A percentile compares a stretch with the other conserved stretches of the same genome.
Conservation (phyloP, 2,329 filamentous ascomycete genomes). For the Alternaria sp. region DNA sequence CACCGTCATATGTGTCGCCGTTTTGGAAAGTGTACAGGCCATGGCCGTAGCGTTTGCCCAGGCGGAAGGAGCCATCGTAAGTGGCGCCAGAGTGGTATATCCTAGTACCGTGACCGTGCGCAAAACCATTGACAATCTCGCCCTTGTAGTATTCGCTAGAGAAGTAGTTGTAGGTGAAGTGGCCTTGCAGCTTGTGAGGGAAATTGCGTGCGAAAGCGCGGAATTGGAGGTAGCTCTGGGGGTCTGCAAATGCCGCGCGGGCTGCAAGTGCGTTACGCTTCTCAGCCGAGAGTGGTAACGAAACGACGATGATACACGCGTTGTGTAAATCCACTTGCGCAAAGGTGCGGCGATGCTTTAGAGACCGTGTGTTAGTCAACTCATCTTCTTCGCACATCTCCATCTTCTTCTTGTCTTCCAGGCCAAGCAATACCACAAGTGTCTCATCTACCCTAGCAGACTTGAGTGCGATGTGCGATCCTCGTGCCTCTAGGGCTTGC, state of each 20-base stretch:
- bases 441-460: conserved; percentile 47
- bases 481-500: conserved; percentile 44
- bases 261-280: conserved; percentile 41
- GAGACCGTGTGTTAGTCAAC: conserved; percentile 32
- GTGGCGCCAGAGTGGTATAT: conserved; percentile 64
- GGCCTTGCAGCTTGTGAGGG: conserved; percentile 53
- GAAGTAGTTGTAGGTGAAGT: conserved; percentile 62
- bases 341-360: conserved; percentile 47
- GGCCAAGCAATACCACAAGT: conserved; percentile 38
- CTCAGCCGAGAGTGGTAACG: conserved; percentile 36
- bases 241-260: conserved; percentile 47
- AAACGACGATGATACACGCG: conserved; percentile 45
- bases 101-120: conserved; percentile 64
- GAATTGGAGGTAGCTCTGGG: conserved; percentile 55
- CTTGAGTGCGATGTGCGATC: conserved; percentile 43
- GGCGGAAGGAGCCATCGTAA: conserved; percentile 64
- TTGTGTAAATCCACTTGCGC: conserved; percentile 42
- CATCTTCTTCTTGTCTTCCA: conserved; percentile 51
- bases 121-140: conserved; percentile 54
- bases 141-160: conserved; percentile 66
- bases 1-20: conserved; percentile 66
- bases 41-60: conserved; percentile 62
- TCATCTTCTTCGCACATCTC: conserved; percentile 62
- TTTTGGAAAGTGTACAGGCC: conserved; percentile 69
- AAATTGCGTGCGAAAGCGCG: conserved; percentile 53